These are phyloP conservation scores for Phytophthora sojae DNA, from an alignment of 352 stramenopile species.

Conservation along the genomic window DNA sequence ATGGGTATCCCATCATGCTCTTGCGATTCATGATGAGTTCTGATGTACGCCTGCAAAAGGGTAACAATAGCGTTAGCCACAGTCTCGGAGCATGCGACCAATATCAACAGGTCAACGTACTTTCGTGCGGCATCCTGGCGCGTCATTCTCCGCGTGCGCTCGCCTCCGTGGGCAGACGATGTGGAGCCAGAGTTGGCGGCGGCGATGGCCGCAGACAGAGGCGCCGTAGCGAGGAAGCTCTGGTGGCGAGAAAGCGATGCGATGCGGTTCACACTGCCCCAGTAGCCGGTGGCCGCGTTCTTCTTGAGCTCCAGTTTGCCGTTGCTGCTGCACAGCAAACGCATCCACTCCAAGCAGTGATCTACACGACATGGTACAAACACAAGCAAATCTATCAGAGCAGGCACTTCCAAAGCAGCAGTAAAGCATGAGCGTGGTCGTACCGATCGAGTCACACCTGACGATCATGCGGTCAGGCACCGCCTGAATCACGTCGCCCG, in stretches of 20 bases:
- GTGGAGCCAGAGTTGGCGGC: constrained; percentile 37
- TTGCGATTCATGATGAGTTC: constrained; percentile 89
- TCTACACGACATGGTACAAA: constrained; percentile 42
- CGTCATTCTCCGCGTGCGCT: constrained; percentile 68
- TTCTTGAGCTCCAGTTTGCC: constrained; percentile 91
- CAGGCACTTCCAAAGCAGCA: neutral
- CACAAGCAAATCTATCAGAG: constrained; percentile 13
- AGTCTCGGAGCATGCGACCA: neutral
- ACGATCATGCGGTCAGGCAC: constrained; percentile 71
- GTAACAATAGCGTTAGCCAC: constrained; percentile 8
- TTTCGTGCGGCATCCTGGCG: constrained; percentile 80
- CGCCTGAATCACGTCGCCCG: constrained; percentile 24
- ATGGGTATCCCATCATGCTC: constrained; percentile 53
- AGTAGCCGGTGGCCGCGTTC: constrained; percentile 84
- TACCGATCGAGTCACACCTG: constrained; percentile 86
- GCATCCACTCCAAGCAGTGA: constrained; percentile 90
- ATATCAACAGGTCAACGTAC: constrained; percentile 42
- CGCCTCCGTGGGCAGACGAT: constrained; percentile 27
- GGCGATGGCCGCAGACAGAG: constrained; percentile 51
- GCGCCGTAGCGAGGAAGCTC: constrained; percentile 79
- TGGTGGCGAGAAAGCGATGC: constrained; percentile 85
- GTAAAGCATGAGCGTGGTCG: constrained; percentile 1
- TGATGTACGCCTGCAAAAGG: constrained; percentile 69
- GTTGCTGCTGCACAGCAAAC: constrained; percentile 83
- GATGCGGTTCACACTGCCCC: constrained; percentile 88